A percentile compares a stretch with the other conserved stretches of the same genome.
phyloP scores from a whole-genome alignment of 306 rosid genomes.

The Amphicarpaea edgeworthii region DNA sequence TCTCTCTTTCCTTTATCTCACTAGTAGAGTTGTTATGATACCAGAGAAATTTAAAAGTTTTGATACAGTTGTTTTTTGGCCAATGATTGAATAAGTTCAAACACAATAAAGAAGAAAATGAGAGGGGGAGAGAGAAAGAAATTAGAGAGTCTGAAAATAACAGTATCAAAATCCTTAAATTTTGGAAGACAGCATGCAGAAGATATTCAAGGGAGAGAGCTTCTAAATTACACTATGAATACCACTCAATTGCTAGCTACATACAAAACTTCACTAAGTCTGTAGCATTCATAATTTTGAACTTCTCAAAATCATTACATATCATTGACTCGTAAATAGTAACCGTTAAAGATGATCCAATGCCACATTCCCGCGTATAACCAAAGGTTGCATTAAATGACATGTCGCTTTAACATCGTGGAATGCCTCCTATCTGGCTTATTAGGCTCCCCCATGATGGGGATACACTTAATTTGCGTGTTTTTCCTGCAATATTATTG shows the following conservation, averaged over 20 bases:
- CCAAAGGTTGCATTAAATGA: conserved; percentile 16
- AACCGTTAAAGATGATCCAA: neutral
- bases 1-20: neutral
- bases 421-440: neutral
- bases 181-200: too few species aligned
- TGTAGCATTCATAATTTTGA: neutral
- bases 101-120: neutral
- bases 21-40: neutral
- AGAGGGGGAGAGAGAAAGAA: neutral
- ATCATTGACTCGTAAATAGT: conserved; percentile 12
- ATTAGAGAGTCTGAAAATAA: neutral
- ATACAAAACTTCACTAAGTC: neutral
- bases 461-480: too few species aligned
- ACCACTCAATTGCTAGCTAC: neutral
- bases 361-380: neutral
- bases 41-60: neutral
- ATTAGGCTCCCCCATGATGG: neutral
- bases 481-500: neutral
- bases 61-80: neutral
- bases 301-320: neutral
- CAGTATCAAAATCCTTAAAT: too few species aligned
- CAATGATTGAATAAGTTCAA: neutral
- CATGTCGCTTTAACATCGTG: neutral
- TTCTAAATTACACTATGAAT: too few species aligned
- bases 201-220: too few species aligned